A percentile compares a stretch with the other conserved stretches of the same genome.
Evolutionary conservation across 345 rosid species (phyloP).

Genomic region (Ceriops tagal): DNA sequence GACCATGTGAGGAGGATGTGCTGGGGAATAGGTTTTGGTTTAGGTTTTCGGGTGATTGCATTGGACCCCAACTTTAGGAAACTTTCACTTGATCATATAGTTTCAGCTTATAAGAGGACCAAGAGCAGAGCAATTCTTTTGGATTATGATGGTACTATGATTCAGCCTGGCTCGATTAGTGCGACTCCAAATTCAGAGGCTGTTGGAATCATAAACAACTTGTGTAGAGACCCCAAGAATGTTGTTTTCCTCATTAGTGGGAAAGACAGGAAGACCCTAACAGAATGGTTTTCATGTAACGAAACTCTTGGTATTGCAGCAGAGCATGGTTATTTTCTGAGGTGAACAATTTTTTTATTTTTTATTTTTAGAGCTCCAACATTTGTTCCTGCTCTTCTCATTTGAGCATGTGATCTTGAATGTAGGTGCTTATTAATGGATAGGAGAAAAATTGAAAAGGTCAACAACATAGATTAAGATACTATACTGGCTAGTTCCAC

Average conservation of each 20-base stretch:
- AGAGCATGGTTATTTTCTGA: slow-evolving; percentile 79
- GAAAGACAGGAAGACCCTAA: slow-evolving; percentile 61
- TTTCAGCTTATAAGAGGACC: slow-evolving; percentile 82
- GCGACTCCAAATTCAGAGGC: slow-evolving; percentile 51
- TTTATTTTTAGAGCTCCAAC: neutral
- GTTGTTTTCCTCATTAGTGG: slow-evolving; percentile 84
- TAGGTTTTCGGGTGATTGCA: slow-evolving; percentile 83
- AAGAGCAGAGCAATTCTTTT: slow-evolving; percentile 75
- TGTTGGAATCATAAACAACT: slow-evolving; percentile 53
- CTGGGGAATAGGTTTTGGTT: slow-evolving; percentile 96
- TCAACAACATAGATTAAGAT: too few relatives aligned
- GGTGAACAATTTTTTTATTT: slow-evolving; percentile 31
- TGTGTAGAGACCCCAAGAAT: slow-evolving; percentile 72
- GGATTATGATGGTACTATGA: slow-evolving; percentile 87
- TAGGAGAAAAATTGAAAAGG: neutral
- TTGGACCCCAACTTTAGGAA: slow-evolving; percentile 87
- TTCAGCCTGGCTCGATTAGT: slow-evolving; percentile 53
- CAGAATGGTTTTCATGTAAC: slow-evolving; percentile 73
- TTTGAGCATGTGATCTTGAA: neutral
- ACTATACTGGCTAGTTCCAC: too few relatives aligned
- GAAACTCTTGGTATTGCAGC: slow-evolving; percentile 81
- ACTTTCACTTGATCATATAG: slow-evolving; percentile 82
- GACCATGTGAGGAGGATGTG: slow-evolving; percentile 80
- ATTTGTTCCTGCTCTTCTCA: neutral
- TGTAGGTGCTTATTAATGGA: neutral